phyloP scores from a whole-genome alignment of 768 basidiomycete genomes.

The Termitomyces heimii region DNA sequence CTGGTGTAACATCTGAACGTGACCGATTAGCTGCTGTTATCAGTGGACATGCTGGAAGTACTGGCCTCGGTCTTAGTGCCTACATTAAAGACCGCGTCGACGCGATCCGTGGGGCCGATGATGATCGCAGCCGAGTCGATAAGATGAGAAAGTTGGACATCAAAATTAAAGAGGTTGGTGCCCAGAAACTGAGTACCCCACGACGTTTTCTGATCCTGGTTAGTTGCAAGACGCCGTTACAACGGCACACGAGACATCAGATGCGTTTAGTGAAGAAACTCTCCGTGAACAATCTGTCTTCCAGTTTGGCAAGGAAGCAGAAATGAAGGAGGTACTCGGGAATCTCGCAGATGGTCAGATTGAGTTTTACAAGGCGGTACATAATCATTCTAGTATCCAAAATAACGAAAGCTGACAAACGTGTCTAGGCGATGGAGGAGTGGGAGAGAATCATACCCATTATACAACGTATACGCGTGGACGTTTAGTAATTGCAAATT shows the following conservation, averaged over 20 bases:
- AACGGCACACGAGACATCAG: slow-evolving; percentile 91
- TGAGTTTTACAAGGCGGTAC: slow-evolving; percentile 81
- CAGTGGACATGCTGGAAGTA: slow-evolving; percentile 82
- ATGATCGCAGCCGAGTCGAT: slow-evolving; percentile 88
- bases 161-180: slow-evolving; percentile 89
- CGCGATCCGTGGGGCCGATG: slow-evolving; percentile 85
- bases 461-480: slow-evolving; percentile 91
- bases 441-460: slow-evolving; percentile 95
- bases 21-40: slow-evolving; percentile 89
- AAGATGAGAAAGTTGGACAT: slow-evolving; percentile 88
- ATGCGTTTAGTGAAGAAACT: slow-evolving; percentile 95
- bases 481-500: slow-evolving; percentile 48
- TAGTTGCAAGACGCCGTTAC: slow-evolving; percentile 96
- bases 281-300: slow-evolving; percentile 87
- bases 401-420: neutral
- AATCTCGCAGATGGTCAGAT: slow-evolving; percentile 92
- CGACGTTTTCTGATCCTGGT: neutral
- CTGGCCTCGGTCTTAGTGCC: slow-evolving; percentile 76
- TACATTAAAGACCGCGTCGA: slow-evolving; percentile 94
- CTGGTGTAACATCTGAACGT: slow-evolving; percentile 87
- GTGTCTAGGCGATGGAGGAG: slow-evolving; percentile 82
- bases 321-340: slow-evolving; percentile 95
- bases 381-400: slow-evolving; percentile 23
- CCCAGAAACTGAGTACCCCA: neutral
- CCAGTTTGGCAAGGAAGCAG: slow-evolving; percentile 84